Evolutionary conservation across 2,329 filamentous ascomycete species (phyloP), one percentile per base, ranked within the genome.

Genomic region (Fusarium duplospermum): DNA sequence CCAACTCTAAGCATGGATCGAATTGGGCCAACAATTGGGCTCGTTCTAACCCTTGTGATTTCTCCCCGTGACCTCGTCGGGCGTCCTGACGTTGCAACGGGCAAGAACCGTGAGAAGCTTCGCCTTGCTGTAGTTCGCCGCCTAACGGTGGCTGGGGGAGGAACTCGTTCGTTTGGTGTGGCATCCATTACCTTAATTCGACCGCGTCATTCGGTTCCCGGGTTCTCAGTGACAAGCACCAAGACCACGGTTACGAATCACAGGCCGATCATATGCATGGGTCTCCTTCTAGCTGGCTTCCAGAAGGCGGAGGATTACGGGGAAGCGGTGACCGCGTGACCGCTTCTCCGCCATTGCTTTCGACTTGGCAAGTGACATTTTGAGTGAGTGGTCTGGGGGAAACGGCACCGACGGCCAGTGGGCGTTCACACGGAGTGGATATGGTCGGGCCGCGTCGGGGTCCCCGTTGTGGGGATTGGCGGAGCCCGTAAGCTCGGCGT

Each of bases 121-220:
- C 58, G 63, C 67, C 67, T 40, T 63, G 67, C 33, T 31, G 47
- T 35, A 35, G 42, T 56, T 63, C 64, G 42, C 40, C 62, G 27
- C 58, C 60, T 45, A 31, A 64, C 52, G 56, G 62, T 69, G 72
- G 72, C 72, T 72, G 68, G 68, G 71, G 47, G 40, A 33, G 40
- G 58, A 61, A 69, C 69, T 65, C 64, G 52, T 59, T 40, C 54
- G 27, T 62, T 72, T 58, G 50, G 68, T 64, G 68, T 63, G 68
- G 60, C 68, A 29, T n/a, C 61, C 64, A 35, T 66, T 69, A 62
- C 68, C 71, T 72, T 74, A 70, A 74, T 72, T 70, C 67, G 47
- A 61, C 69, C 22, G 31, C 47, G 63, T 63, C 60, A 47, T 22
- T 50, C 14, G 50, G 38, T 22, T 27, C 63, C 22, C 8, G 31